These are phyloP conservation scores for Quercus phellos DNA, from an alignment of 331 rosid species.

Conservation along the genomic window DNA sequence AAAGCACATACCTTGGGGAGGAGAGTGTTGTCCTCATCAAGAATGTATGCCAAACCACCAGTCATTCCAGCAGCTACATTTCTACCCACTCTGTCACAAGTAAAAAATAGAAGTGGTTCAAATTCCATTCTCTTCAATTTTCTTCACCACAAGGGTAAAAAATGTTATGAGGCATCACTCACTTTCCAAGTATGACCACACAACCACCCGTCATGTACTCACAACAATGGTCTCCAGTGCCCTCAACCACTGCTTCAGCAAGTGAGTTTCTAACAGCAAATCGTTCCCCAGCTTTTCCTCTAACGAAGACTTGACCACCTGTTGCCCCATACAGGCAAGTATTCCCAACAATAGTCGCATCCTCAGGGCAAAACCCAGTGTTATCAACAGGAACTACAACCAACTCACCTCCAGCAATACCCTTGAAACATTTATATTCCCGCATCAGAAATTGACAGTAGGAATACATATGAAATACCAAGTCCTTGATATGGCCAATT, in stretches of 20 bases:
- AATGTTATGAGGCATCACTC: conserved; percentile 41
- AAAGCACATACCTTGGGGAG: conserved; percentile 74
- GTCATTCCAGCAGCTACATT: conserved; percentile 99
- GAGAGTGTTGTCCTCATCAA: conserved; percentile 80
- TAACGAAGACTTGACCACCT: conserved; percentile 89
- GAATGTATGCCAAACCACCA: conserved; percentile 94
- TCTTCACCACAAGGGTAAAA: background rate
- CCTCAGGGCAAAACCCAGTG: conserved; percentile 83
- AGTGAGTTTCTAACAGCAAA: conserved; percentile 99
- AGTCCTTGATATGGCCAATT: background rate
- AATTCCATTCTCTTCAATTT: conserved; percentile 4
- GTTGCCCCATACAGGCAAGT: conserved; percentile 99
- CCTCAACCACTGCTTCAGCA: conserved; percentile 95
- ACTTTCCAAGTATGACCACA: conserved; percentile 91
- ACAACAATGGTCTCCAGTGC: conserved; percentile 93
- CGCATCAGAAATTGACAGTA: conserved; percentile 15
- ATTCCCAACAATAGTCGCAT: conserved; percentile 96
- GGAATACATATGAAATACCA: background rate
- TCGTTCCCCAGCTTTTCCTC: conserved; percentile 97
- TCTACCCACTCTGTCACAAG: conserved; percentile 87
- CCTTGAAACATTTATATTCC: conserved; percentile 44
- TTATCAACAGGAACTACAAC: conserved; percentile 80
- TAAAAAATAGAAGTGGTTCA: conserved; percentile 16
- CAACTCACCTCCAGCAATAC: conserved; percentile 96
- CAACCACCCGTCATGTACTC: conserved; percentile 99